Evolutionary conservation across 768 basidiomycete species (phyloP), one percentile per base, ranked within the genome.

Genomic region (Fistulinella prunicolor): DNA sequence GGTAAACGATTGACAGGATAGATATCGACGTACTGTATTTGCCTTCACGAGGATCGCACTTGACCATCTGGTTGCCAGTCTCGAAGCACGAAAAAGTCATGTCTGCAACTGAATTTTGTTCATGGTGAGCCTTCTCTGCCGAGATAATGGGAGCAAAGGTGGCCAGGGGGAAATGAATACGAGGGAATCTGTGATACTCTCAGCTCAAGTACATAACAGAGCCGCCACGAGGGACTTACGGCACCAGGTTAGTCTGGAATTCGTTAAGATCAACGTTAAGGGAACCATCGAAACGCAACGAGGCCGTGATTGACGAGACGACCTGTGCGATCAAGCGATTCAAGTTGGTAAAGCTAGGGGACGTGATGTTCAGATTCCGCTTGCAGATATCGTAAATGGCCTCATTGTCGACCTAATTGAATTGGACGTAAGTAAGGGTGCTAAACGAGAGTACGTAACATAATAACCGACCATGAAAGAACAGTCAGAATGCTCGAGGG

Each of bases 161-260:
- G 42, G 94, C 94, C 56, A 97, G 78, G 39, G 95, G 95, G 88
- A 97, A 98, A 67, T 98, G 95, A 54, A 98, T 97, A 63, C 94
- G 90, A 54, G 94, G 94, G 88, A 95, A 95, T 42, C 90, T 92
- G 55, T 12, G 50, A 5, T 34, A 19, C 2, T 3, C 16, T 49
- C 24, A 46, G 51, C 16, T 38, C 14, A 29, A 28, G 50, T 24
- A 20, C 12, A 39, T 13, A 26, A 45, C 6, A 23, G 16, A 35
- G 12, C 1, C 13, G 44, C 42, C 12, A 37, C 9, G 8, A 23
- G 37, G 9, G 20, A 80, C 90, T 75, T 65, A 94, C 85, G 95
- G 94, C 43, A 97, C 94, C 69, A 97, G 73, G 74, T 98, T 98
- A 48, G 94, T 97, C 76, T 97, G 95, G 84, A 98, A 98, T 74